Conservation (phyloP, 345 rosid species). For the Linum usitatissimum region DNA sequence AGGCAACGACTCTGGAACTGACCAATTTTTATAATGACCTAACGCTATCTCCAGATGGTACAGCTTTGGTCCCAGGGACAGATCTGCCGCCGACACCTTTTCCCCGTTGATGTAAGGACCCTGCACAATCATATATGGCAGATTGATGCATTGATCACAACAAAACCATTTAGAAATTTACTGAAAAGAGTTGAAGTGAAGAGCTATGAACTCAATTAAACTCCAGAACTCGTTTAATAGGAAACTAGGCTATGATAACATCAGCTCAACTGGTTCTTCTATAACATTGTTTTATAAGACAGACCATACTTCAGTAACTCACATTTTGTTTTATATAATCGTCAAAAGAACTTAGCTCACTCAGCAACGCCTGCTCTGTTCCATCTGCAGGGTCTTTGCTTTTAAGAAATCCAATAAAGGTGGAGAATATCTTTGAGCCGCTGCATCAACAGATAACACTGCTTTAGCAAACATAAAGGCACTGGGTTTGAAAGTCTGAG, state of each 20-base stretch:
- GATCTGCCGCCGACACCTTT: constrained; percentile 76
- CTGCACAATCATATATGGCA: constrained; percentile 22
- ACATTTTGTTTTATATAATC: constrained; percentile 55
- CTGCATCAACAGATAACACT: constrained; percentile 27
- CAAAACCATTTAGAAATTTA: too few relatives aligned
- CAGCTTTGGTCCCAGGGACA: constrained; percentile 68
- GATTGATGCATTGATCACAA: background rate
- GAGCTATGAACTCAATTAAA: background rate
- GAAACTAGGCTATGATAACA: background rate
- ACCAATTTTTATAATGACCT: constrained; percentile 81
- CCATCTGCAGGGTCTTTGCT: constrained; percentile 81
- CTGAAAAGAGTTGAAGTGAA: background rate
- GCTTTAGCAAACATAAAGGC: background rate
- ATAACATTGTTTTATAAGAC: too few relatives aligned
- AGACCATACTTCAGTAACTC: constrained; percentile 6
- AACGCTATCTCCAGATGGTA: constrained; percentile 79
- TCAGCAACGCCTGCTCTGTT: constrained; percentile 59
- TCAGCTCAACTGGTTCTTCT: too few relatives aligned
- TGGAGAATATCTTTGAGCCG: constrained; percentile 84
- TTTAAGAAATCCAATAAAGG: constrained; percentile 81
- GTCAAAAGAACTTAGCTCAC: constrained; percentile 59
- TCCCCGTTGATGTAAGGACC: constrained; percentile 84
- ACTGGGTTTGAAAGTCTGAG: too few relatives aligned
- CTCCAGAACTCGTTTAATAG: background rate
- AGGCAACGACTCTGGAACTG: constrained; percentile 71